A percentile compares a stretch with the other conserved stretches of the same genome.
These are phyloP conservation scores for Capronia epimyces DNA, from an alignment of 2,329 filamentous ascomycete genomes.

Conservation along the genomic window DNA sequence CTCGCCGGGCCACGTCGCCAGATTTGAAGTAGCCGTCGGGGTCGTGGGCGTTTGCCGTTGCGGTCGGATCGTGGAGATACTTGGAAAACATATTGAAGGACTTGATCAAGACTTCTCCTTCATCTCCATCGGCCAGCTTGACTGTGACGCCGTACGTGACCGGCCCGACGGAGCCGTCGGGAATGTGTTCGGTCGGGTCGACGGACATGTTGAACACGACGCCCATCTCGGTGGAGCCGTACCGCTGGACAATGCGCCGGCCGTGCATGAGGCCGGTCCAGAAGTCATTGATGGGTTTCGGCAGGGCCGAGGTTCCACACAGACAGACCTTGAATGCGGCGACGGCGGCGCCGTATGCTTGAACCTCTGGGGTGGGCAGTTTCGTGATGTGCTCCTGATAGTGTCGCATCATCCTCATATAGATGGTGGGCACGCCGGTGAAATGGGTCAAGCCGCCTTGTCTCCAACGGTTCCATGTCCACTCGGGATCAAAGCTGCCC, in stretches of 20 bases:
- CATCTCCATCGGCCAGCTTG: slow-evolving; percentile 41
- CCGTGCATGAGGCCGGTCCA: slow-evolving; percentile 43
- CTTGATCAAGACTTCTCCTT: slow-evolving; percentile 45
- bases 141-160: slow-evolving; percentile 38
- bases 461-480: slow-evolving; percentile 40
- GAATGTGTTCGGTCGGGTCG: slow-evolving; percentile 28
- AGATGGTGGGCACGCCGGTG: slow-evolving; percentile 42
- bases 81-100: slow-evolving; percentile 41
- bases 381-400: slow-evolving; percentile 26
- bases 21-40: slow-evolving; percentile 41
- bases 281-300: slow-evolving; percentile 48
- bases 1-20: slow-evolving; percentile 34
- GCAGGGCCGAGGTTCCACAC: slow-evolving; percentile 44
- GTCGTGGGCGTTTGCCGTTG: slow-evolving; percentile 27
- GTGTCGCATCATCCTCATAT: slow-evolving; percentile 40
- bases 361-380: slow-evolving; percentile 22
- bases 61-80: slow-evolving; percentile 36
- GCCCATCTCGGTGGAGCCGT: slow-evolving; percentile 44
- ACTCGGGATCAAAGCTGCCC: slow-evolving; percentile 35
- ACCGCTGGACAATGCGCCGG: slow-evolving; percentile 41
- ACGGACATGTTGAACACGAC: slow-evolving; percentile 41
- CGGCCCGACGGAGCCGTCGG: slow-evolving; percentile 34
- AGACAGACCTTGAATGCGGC: slow-evolving; percentile 26
- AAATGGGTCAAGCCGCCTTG: slow-evolving; percentile 36
- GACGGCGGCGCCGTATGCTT: slow-evolving; percentile 42